Conservation (phyloP, 805 yeast species). For the Saturnispora sekii region DNA sequence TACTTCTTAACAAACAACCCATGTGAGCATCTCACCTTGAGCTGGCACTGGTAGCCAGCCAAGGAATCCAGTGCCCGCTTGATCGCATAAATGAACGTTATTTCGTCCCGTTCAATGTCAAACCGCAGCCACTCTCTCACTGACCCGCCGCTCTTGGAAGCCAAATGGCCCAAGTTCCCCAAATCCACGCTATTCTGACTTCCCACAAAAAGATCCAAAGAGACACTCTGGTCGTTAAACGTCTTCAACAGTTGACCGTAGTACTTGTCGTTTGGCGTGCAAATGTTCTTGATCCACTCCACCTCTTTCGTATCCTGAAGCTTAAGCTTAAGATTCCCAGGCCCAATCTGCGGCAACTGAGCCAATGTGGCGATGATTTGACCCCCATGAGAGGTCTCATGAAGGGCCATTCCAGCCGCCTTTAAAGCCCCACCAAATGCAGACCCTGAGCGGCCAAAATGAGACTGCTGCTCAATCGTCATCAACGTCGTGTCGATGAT, state of each 20-base stretch:
- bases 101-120: slow-evolving; percentile 58
- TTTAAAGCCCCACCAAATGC: slow-evolving; percentile 73
- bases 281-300: slow-evolving; percentile 37
- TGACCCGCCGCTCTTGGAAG: slow-evolving; percentile 61
- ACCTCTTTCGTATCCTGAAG: slow-evolving; percentile 28
- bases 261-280: slow-evolving; percentile 50
- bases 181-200: slow-evolving; percentile 56
- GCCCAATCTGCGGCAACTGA: slow-evolving; percentile 70
- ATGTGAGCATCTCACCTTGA: slow-evolving; percentile 78
- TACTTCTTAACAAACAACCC: slow-evolving; percentile 77
- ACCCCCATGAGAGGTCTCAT: slow-evolving; percentile 62
- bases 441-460: slow-evolving; percentile 43
- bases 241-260: slow-evolving; percentile 52
- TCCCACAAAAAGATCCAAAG: slow-evolving; percentile 68
- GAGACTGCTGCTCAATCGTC: slow-evolving; percentile 41
- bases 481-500: slow-evolving; percentile 62
- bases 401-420: slow-evolving; percentile 55
- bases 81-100: slow-evolving; percentile 49
- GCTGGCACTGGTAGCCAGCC: slow-evolving; percentile 68
- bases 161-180: slow-evolving; percentile 58
- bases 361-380: slow-evolving; percentile 63
- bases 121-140: slow-evolving; percentile 59
- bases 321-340: slow-evolving; percentile 53
- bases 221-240: slow-evolving; percentile 49
- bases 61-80: slow-evolving; percentile 40